A percentile compares a stretch with the other conserved stretches of the same genome.
These are phyloP conservation scores for Pleurotus giganteus DNA, from an alignment of 768 basidiomycete species.

Conservation along the genomic window DNA sequence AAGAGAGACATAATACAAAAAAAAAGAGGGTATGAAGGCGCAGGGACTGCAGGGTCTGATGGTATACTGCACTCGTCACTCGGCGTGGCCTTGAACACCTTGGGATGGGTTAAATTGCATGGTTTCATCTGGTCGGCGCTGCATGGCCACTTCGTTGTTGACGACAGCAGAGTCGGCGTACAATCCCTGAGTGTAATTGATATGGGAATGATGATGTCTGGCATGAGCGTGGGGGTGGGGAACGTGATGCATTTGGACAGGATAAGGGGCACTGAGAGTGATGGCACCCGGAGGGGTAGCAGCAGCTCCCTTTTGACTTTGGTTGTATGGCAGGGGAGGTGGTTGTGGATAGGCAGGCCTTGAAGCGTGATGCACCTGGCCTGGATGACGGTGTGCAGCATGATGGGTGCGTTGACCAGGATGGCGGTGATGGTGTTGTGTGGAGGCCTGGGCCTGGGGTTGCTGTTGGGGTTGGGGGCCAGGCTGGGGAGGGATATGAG, in stretches of 20 bases:
- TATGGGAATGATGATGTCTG: slow-evolving; percentile 61
- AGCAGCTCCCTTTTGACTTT: slow-evolving; percentile 29
- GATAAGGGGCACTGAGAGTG: slow-evolving; percentile 58
- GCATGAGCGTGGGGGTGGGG: slow-evolving; percentile 80
- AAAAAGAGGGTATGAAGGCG: too few species aligned
- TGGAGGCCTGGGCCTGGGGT: too few species aligned
- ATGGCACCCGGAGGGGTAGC: slow-evolving; percentile 38
- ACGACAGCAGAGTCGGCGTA: slow-evolving; percentile 29
- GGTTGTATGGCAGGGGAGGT: slow-evolving; percentile 18
- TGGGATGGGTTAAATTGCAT: slow-evolving; percentile 43
- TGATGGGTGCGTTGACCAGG: slow-evolving; percentile 17
- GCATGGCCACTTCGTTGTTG: slow-evolving; percentile 26
- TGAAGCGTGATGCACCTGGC: slow-evolving; percentile 12
- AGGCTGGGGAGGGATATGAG: slow-evolving; percentile 14
- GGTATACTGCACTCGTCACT: background rate
- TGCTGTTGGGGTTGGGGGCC: slow-evolving; percentile 17
- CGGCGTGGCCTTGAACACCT: slow-evolving; percentile 22
- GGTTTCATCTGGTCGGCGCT: slow-evolving; percentile 44
- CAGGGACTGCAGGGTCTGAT: too few species aligned
- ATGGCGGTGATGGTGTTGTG: slow-evolving; percentile 18
- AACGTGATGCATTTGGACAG: slow-evolving; percentile 73
- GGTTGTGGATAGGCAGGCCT: slow-evolving; percentile 21
- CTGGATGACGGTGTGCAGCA: slow-evolving; percentile 13
- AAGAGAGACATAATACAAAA: too few species aligned
- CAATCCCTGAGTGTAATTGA: slow-evolving; percentile 36